A percentile compares a stretch with the other conserved stretches of the same genome.
These are phyloP conservation scores for Haematococcus sp. DNA, from an alignment of 139 green algal species.

Conservation along the genomic window DNA sequence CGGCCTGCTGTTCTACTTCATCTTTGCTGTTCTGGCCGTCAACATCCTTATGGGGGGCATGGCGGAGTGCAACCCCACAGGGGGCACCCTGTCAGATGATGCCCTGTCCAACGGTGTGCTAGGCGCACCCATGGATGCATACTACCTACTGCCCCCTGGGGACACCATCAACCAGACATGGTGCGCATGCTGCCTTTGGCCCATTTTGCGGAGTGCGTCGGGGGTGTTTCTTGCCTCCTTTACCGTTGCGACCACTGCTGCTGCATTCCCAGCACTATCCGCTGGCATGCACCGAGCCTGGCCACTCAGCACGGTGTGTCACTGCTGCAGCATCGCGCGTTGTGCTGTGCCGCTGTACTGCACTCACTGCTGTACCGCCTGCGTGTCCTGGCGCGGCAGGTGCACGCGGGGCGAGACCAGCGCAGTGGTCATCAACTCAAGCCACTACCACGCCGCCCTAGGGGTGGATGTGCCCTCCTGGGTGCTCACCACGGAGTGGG, in stretches of 20 bases:
- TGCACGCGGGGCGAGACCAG: too few relatives aligned
- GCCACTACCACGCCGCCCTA: conserved; percentile 35
- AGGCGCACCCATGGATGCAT: conserved; percentile 12
- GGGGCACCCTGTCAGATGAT: background rate
- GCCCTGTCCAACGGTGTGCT: background rate
- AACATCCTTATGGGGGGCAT: conserved; percentile 49
- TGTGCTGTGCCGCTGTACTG: too few relatives aligned
- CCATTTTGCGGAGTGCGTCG: too few relatives aligned
- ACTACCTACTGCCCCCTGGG: conserved; percentile 40
- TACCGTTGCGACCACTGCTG: too few relatives aligned
- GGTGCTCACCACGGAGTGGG: conserved; percentile 19
- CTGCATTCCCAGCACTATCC: too few relatives aligned
- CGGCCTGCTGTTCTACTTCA: conserved; percentile 23
- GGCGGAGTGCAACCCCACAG: background rate
- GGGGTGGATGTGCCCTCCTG: conserved; percentile 35
- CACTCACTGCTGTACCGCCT: too few relatives aligned
- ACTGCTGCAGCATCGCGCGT: too few relatives aligned
- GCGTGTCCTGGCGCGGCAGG: too few relatives aligned
- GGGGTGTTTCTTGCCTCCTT: too few relatives aligned
- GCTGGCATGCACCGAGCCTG: too few relatives aligned
- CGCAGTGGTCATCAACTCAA: conserved; percentile 21
- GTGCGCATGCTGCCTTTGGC: background rate
- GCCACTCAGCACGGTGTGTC: too few relatives aligned
- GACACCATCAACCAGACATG: conserved; percentile 33
- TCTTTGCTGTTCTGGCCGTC: conserved; percentile 60